Conservation (phyloP, 345 rosid genomes). For the Arabis alpina region DNA sequence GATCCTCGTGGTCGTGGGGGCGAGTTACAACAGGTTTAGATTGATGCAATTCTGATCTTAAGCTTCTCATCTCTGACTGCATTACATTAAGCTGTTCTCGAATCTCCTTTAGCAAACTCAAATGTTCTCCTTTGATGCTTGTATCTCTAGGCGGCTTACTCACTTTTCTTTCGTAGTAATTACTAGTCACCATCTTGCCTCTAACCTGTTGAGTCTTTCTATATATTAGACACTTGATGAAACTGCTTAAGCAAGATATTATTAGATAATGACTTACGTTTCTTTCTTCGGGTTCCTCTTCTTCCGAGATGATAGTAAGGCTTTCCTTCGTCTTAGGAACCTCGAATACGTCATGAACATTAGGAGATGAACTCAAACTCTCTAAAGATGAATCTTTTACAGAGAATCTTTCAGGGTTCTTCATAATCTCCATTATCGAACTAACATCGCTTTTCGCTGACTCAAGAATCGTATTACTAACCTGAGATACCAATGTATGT, state of each 20-base stretch:
- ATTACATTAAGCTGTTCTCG: slow-evolving; percentile 65
- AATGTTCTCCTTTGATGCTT: slow-evolving; percentile 42
- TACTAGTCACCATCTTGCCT: slow-evolving; percentile 49
- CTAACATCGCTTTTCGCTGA: slow-evolving; percentile 37
- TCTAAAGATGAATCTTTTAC: slow-evolving; percentile 36
- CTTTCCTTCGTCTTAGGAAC: slow-evolving; percentile 53
- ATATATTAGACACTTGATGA: slow-evolving; percentile 24
- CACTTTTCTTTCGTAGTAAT: slow-evolving; percentile 41
- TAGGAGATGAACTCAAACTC: slow-evolving; percentile 25
- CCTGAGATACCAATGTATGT: slow-evolving; percentile 47
- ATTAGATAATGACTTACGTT: slow-evolving; percentile 21
- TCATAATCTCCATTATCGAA: slow-evolving; percentile 42
- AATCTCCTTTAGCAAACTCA: slow-evolving; percentile 68
- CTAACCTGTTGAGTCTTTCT: slow-evolving; percentile 30
- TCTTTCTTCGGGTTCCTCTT: slow-evolving; percentile 37
- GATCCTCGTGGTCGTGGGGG: slow-evolving; percentile 52
- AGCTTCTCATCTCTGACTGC: slow-evolving; percentile 59
- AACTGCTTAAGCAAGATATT: neutral
- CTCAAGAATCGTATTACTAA: slow-evolving; percentile 40
- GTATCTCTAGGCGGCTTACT: slow-evolving; percentile 45
- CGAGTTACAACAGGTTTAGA: slow-evolving; percentile 41
- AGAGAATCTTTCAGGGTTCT: slow-evolving; percentile 30
- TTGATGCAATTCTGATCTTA: slow-evolving; percentile 46
- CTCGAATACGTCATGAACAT: slow-evolving; percentile 68
- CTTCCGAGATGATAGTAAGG: slow-evolving; percentile 47